Base-by-base conservation (phyloP, 2,329 filamentous ascomycete genomes). In the Cytospora piceae region DNA sequence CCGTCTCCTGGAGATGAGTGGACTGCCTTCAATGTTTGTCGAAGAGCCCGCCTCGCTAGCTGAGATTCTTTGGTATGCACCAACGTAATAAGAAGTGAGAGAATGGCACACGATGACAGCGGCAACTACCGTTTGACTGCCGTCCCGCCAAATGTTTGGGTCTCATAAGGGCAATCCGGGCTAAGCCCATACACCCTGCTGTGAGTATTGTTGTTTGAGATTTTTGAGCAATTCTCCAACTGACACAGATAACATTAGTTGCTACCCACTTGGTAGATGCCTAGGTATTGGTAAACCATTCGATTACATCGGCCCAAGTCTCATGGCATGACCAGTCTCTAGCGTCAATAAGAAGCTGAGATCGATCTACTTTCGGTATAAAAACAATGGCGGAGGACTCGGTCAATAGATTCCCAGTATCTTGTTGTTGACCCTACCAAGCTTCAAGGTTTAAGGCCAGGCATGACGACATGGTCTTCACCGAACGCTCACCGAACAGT, bases 91-190 rank as follows among this genome's bases (percentile, higher is more conserved):
- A 37, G 12, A 37, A 37, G 11, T 37, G 11, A 12, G 12, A 37
- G 34, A 4, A 37, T 37, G 34, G 59, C 39, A 61, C 51, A 55
- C 29, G 51, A 61, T 29, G 59, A 61, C 32, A 61, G 59, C 59
- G 51, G 51, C 24, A 55, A 52, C 59, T 54, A 34, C 59, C 34
- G 59, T 55, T 52, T 55, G 59, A 61, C 59, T 37, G 31, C 59
- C 59, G 42, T 54, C 49, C 59, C 34, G 34, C 34, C 34, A 37
- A 37, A 11, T 55, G 20, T 15, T 61, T 34, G 59, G 32, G 59
- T 61, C 54, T 52, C 42, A 55, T 17, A 54, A 27, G 54, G 27
- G 24, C 54, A 46, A 51, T 46, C 14, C 34, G 14, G 34, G 12
- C 34, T 37, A 2, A 37, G 34, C 34, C 11, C 8, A 61, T 61